Conservation (phyloP, 2,329 filamentous ascomycete species). For the Colletotrichum sp. region DNA sequence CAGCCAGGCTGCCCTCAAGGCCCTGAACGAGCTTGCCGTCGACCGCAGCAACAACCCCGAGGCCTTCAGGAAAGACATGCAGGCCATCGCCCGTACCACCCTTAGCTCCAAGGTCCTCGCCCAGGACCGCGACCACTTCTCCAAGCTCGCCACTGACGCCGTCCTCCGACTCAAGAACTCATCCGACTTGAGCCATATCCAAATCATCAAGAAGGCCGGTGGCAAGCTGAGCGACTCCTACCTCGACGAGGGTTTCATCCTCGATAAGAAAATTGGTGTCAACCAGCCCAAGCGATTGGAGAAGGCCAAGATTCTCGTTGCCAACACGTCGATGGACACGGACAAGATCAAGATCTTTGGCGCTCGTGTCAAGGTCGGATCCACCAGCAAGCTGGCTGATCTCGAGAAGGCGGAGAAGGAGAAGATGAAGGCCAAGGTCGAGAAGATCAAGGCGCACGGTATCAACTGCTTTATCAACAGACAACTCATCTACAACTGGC, state of each 20-base stretch:
- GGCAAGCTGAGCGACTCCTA: conserved; percentile 98
- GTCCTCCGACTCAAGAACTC: conserved; percentile 89
- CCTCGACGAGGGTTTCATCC: conserved; percentile 95
- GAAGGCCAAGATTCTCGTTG: conserved; percentile 97
- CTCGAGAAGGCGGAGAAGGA: conserved; percentile 97
- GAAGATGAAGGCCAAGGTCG: conserved; percentile 99
- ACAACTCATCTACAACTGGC: conserved; percentile 99
- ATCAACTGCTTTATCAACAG: conserved; percentile 99
- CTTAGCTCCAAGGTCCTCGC: conserved; percentile 96
- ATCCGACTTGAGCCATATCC: conserved; percentile 94
- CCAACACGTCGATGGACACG: conserved; percentile 99
- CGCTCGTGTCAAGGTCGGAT: conserved; percentile 93
- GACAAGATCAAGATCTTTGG: conserved; percentile 99
- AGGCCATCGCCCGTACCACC: conserved; percentile 91
- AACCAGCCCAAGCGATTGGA: conserved; percentile 98
- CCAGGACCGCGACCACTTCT: conserved; percentile 92
- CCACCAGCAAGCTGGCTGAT: conserved; percentile 96
- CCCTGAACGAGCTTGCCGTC: conserved; percentile 82
- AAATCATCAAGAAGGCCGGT: conserved; percentile 99
- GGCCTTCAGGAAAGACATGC: conserved; percentile 87
- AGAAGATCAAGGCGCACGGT: conserved; percentile 97
- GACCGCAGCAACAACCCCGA: conserved; percentile 86
- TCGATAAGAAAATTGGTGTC: conserved; percentile 98
- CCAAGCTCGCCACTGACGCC: conserved; percentile 87
- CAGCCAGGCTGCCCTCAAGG: conserved; percentile 83